Evolutionary conservation across 371 early-diverging fungal genomes (phyloP), one percentile per base, ranked within the genome.

Genomic region (Mucor velutinosus): DNA sequence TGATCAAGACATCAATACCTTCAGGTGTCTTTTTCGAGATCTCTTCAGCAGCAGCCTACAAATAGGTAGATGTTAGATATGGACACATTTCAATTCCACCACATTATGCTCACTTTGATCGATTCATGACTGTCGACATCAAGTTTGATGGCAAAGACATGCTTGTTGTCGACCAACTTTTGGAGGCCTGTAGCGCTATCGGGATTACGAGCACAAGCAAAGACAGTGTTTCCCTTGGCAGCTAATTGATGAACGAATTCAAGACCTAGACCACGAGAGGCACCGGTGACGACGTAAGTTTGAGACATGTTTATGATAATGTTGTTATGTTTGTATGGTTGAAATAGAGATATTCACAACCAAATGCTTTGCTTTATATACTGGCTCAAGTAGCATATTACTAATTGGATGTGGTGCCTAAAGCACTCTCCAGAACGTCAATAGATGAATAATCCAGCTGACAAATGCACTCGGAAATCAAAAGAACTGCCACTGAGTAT

Each of bases 201-300:
- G 32, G 80, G 78, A 7, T 74, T 69, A 64, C 80, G 76, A 53
- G 73, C 78, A 58, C 73, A 72, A 6, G 83, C 83, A 62, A 80
- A 69, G 4, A 80, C 73, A 7, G 58, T 78, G 41, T 82, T 57
- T 21, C 78, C 78, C 33, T 66, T 63, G 0, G 41, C 62, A 15
- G 68, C 45, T 3, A 82, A 56, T 56, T 82, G 83, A 43, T 64
- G 74, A 1, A 80, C 77, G n/a, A 82, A 78, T 67, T 82, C 83
- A 32, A 76, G 68, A 15, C 83, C 83, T 60, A 82, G 65, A 33
- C 80, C 80, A 19, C 78, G 78, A 15, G 78, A 76, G 27, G 53
- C 53, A 27, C 53, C 53, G 58, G 83, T 82, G 6, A 62, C 53
- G 33, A 62, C 51, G 33, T 53, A 62, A 53, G 63, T 53, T 7